Evolutionary conservation across 768 basidiomycete species (phyloP).

Genomic region (Dentipellis sp.): DNA sequence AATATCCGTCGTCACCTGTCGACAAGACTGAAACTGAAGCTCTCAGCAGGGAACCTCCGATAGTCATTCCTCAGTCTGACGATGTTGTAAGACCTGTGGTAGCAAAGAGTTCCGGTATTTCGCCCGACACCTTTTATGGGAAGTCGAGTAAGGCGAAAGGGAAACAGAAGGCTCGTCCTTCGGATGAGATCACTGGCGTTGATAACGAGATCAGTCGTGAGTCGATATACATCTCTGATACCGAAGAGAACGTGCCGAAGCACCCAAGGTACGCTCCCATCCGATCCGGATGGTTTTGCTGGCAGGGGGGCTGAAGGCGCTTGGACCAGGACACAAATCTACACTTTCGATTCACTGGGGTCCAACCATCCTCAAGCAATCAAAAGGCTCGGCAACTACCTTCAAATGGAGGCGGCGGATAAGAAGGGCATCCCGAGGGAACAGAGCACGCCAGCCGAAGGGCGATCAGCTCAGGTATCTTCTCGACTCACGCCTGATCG

Average conservation of each 20-base stretch:
- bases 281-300: no score
- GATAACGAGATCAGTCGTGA: background rate
- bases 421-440: slow-evolving; percentile 32
- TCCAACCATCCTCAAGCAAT: slow-evolving; percentile 56
- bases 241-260: background rate
- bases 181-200: background rate
- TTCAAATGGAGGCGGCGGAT: slow-evolving; percentile 68
- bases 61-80: no score
- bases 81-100: no score
- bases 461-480: slow-evolving; percentile 45
- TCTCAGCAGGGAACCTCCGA: no score
- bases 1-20: background rate
- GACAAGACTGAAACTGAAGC: no score
- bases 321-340: slow-evolving; percentile 42
- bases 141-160: background rate
- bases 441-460: slow-evolving; percentile 29
- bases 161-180: background rate
- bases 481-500: background rate
- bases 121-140: no score
- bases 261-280: background rate
- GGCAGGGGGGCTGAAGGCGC: background rate
- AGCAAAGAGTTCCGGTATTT: no score
- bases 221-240: background rate
- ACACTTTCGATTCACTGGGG: slow-evolving; percentile 87
- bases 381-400: slow-evolving; percentile 55